Conservation (phyloP, 345 rosid species). For the Erysimum cheiranthoides region DNA sequence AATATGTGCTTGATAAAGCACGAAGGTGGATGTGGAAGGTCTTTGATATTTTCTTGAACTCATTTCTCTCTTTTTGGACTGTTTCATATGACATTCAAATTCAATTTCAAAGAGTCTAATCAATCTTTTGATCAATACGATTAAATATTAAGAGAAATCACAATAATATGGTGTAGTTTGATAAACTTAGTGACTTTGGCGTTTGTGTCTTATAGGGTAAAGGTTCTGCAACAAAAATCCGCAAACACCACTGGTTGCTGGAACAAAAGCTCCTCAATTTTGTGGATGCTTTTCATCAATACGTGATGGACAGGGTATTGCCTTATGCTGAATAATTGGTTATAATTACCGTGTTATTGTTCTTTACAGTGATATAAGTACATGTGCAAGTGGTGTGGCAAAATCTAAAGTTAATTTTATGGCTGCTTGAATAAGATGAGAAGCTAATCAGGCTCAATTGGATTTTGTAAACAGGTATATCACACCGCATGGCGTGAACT, state of each 20-base stretch:
- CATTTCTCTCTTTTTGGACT: constrained; percentile 7
- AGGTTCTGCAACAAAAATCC: constrained; percentile 60
- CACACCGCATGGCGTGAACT: constrained; percentile 98
- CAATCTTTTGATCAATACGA: constrained; percentile 4
- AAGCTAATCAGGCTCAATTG: constrained; percentile 30
- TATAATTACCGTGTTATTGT: background rate
- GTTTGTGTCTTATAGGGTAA: constrained; percentile 60
- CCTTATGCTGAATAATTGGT: constrained; percentile 30
- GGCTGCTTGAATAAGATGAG: constrained; percentile 2
- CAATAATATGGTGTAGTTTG: constrained; percentile 24
- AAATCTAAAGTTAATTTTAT: constrained; percentile 1
- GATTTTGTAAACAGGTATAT: constrained; percentile 73
- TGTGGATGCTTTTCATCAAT: constrained; percentile 99
- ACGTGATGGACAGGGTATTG: constrained; percentile 97
- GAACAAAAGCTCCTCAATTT: constrained; percentile 98
- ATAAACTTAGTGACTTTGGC: constrained; percentile 24
- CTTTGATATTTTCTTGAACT: constrained; percentile 21
- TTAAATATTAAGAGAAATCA: background rate
- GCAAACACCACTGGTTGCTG: constrained; percentile 87
- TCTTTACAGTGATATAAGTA: background rate
- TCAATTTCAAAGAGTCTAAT: constrained; percentile 12
- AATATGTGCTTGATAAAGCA: constrained; percentile 94
- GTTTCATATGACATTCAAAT: constrained; percentile 24
- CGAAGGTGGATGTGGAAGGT: constrained; percentile 99
- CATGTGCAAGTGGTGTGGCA: background rate